These are phyloP conservation scores for Liriodendron chinense DNA, from an alignment of 164 flowering plant genomes.

Conservation along the genomic window DNA sequence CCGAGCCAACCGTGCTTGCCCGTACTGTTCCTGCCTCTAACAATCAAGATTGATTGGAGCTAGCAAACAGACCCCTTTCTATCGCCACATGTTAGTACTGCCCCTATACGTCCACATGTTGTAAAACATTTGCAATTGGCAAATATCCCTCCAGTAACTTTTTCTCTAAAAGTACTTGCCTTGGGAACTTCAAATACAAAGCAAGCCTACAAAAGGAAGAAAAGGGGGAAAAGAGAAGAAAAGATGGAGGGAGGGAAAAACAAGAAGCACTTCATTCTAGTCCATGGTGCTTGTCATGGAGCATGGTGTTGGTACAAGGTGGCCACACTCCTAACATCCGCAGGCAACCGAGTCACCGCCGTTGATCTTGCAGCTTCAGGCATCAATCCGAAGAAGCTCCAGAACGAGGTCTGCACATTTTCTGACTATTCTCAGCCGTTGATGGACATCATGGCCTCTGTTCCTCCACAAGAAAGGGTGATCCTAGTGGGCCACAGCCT, in stretches of 20 bases:
- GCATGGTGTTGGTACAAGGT: conserved; percentile 65
- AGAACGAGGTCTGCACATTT: conserved; percentile 11
- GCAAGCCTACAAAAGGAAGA: too few relatives aligned
- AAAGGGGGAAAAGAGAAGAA: too few relatives aligned
- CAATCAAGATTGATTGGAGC: too few relatives aligned
- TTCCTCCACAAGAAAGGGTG: conserved; percentile 32
- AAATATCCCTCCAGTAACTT: too few relatives aligned
- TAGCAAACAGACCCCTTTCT: too few relatives aligned
- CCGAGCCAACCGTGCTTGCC: too few relatives aligned
- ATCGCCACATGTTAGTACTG: too few relatives aligned
- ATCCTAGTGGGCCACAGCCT: conserved; percentile 44
- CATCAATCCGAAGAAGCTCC: conserved; percentile 9
- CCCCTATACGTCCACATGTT: too few relatives aligned
- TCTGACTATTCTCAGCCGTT: conserved; percentile 36
- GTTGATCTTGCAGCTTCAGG: conserved; percentile 46
- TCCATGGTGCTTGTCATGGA: conserved; percentile 59
- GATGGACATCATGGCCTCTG: conserved; percentile 28
- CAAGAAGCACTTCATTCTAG: conserved; percentile 45
- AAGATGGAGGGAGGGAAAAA: not conserved
- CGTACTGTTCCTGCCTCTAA: too few relatives aligned
- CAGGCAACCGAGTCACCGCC: conserved; percentile 41
- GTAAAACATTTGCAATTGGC: too few relatives aligned
- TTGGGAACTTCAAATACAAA: too few relatives aligned
- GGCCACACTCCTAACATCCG: conserved; percentile 28
- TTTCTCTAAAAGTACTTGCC: too few relatives aligned